phyloP scores from a whole-genome alignment of 1,284 basidiomycete species.

The Acaromyces ingoldii region DNA sequence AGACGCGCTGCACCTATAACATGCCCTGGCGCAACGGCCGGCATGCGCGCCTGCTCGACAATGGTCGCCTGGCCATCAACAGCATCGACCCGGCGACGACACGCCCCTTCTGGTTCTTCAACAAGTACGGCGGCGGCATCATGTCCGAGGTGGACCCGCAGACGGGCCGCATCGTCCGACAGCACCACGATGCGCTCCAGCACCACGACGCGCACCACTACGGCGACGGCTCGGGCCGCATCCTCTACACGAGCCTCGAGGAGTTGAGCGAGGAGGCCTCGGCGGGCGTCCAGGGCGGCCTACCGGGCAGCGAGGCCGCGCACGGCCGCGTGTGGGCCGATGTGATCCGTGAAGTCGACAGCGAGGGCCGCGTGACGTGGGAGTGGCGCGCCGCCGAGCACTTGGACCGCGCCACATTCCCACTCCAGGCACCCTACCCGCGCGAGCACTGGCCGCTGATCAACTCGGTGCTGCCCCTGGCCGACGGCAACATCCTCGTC shows the following conservation, averaged over 20 bases:
- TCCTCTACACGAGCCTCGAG: neutral
- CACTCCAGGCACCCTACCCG: neutral
- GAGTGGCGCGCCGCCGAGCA: neutral
- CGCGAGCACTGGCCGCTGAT: constrained; percentile 1
- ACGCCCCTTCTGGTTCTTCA: constrained; percentile 7
- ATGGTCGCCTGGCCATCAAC: constrained; percentile 2
- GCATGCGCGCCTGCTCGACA: neutral
- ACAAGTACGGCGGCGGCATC: constrained; percentile 6
- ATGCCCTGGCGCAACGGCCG: constrained; percentile 5
- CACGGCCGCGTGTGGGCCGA: neutral
- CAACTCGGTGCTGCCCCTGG: neutral
- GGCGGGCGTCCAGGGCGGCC: neutral
- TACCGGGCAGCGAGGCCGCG: neutral
- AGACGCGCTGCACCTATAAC: neutral
- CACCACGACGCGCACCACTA: constrained; percentile 6
- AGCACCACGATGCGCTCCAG: neutral
- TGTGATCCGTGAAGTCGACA: neutral
- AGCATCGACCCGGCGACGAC: neutral
- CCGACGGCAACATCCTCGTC: neutral
- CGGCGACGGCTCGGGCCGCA: neutral
- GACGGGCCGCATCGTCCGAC: neutral
- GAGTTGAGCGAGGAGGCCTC: neutral
- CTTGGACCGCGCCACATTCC: neutral
- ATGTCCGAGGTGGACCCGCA: constrained; percentile 4
- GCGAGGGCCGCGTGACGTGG: neutral